Base-by-base conservation (phyloP, 257 asterid genomes). In the Henckelia pumila region DNA sequence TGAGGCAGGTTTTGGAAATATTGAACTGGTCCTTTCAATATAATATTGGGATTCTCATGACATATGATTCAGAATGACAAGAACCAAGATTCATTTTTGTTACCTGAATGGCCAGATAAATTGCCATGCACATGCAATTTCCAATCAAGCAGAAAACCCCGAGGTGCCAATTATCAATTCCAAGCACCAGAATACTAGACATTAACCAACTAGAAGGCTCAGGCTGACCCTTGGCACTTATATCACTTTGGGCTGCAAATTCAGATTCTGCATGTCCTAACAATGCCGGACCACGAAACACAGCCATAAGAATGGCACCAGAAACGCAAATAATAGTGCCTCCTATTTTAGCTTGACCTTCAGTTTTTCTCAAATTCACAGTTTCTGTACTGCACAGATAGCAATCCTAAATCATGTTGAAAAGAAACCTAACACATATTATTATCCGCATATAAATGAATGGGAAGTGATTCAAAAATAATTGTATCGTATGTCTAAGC, bases 81-180 rank as follows among this genome's bases (percentile, higher is more conserved):
- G 49, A 7, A 49, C 55, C 24, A 64, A 71, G 63, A 33, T 13
- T 56, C 64, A 58, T 19, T 72, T 33, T 10, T 4, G 64, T 57
- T 83, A 94, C 99, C 96, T 91, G 99, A 84, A 91, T 69, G 67
- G 97, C 87, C 47, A 94, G 77, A 79, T 84, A 94, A 56, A 89
- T 78, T 28, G 96, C 95, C 97, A 90, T 82, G 76, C 96, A 87
- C 85, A 91, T 81, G 79, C 99, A 94, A 80, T 94, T 90, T 71
- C 97, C 99, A 57, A 91, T 81, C 53, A 94, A 81, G 78, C 97
- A 94, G 68, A 94, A 67, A 64, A 88, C 96, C 23, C 99, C 97
- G 1, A 94, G 74, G 79, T 88, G 91, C 97, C 97, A 94, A 73
- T 70, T 76, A 76, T 88, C 95, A 28, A 93, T 70, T 33, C 95